Base-by-base conservation (phyloP, 345 rosid genomes). In the Turritis glabra region DNA sequence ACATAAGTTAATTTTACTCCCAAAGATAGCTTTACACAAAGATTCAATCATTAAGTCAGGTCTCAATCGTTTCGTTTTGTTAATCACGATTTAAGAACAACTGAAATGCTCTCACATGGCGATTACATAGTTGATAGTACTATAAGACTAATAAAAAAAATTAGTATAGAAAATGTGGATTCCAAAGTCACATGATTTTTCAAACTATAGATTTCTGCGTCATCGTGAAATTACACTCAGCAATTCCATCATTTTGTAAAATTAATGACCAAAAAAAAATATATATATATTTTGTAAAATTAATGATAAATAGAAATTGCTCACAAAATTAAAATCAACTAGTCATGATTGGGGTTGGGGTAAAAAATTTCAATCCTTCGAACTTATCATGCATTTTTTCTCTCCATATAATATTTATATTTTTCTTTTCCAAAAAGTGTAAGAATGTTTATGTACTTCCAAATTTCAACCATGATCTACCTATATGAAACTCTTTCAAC, bases 1-100 rank as follows among this genome's bases (percentile, higher is more conserved):
- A 35, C 59, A 46, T 71, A 71, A 32, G 65, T 46, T 70, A 56
- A 7, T 29, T 5, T 40, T 40, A 8, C 30, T 18, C 52, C 63
- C 73, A 21, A 65, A 2, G 32, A 47, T 53, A 37, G 37, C 51
- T 67, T 67, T 67, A 38, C 38, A 26, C 33, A 66, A 51, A 33
- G 10, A 50, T 15, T 51, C 33, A 51, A 22, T 64, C 12, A 64
- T 64, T 46, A 29, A 29, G 26, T 23, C 25, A 63, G 27, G 51
- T 46, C 27, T 26, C 18, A 11, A 46, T 64, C 26, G 10, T 46
- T 64, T 48, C 13, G 3, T 47, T 65, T 65, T 7, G 27, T 64
- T 47, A n/a, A 25, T 43, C 38, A 5, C 52, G 12, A 11, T 26
- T 64, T 27, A 9, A 19, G 40, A 14, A 64, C 2, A 18, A 29